phyloP scores from a whole-genome alignment of 2,329 filamentous ascomycete species.

The Cercospora sp. region DNA sequence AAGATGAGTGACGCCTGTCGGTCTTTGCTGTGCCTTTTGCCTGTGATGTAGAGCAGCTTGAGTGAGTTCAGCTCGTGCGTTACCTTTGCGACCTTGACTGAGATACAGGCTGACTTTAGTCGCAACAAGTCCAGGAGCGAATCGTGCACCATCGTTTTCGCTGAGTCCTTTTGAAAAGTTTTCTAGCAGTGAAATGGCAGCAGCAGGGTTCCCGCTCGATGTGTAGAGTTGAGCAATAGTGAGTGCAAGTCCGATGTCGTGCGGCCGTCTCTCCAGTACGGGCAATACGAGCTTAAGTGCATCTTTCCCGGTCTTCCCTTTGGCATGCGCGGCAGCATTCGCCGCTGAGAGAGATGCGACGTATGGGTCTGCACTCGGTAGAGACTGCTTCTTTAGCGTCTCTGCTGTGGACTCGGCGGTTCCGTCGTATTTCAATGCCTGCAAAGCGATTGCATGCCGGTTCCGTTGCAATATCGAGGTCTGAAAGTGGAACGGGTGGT shows the following conservation, averaged over 20 bases:
- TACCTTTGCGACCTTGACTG: slow-evolving; percentile 69
- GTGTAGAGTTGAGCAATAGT: slow-evolving; percentile 82
- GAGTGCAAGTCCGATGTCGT: slow-evolving; percentile 76
- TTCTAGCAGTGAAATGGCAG: slow-evolving; percentile 75
- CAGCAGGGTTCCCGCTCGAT: slow-evolving; percentile 66
- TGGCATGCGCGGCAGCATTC: slow-evolving; percentile 73
- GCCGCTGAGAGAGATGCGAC: slow-evolving; percentile 61
- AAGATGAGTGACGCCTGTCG: slow-evolving; percentile 58
- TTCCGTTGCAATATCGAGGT: slow-evolving; percentile 63
- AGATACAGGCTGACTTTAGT: slow-evolving; percentile 78
- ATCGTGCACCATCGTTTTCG: slow-evolving; percentile 68
- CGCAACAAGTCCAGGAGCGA: slow-evolving; percentile 81
- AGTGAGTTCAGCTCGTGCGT: slow-evolving; percentile 71
- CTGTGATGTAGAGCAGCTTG: slow-evolving; percentile 83
- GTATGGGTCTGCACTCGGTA: slow-evolving; percentile 41
- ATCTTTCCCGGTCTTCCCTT: slow-evolving; percentile 63
- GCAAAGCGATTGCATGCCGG: slow-evolving; percentile 63
- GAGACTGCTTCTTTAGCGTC: slow-evolving; percentile 50
- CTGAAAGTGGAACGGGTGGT: slow-evolving; percentile 74
- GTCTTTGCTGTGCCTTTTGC: slow-evolving; percentile 53
- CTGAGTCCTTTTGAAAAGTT: slow-evolving; percentile 73
- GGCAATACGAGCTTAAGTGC: slow-evolving; percentile 69
- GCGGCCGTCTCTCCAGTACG: slow-evolving; percentile 70
- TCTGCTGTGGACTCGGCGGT: slow-evolving; percentile 59
- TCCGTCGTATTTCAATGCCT: slow-evolving; percentile 67